phyloP scores from a whole-genome alignment of 805 yeast species.

The Jamesozyma spencerorum region DNA sequence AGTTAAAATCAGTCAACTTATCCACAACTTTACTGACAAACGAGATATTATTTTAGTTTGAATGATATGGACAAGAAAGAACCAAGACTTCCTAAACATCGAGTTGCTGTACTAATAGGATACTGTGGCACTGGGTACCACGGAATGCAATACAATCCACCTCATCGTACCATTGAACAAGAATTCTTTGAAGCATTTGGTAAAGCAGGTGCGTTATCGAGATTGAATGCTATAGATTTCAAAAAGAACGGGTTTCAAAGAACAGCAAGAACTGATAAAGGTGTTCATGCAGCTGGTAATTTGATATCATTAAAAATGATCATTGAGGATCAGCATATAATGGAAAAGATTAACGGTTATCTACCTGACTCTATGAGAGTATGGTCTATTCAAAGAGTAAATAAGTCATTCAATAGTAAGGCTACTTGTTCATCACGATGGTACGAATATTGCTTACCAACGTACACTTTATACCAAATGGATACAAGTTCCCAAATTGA shows the following conservation, averaged over 20 bases:
- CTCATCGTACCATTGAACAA: conserved; percentile 80
- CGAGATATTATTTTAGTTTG: too few species aligned
- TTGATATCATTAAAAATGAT: conserved; percentile 77
- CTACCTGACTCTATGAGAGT: conserved; percentile 74
- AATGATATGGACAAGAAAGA: background rate
- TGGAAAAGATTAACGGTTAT: conserved; percentile 52
- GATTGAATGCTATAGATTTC: conserved; percentile 77
- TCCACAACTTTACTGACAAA: too few species aligned
- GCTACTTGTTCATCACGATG: conserved; percentile 80
- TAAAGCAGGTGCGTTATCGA: conserved; percentile 79
- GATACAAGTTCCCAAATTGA: too few species aligned
- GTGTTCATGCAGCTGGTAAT: conserved; percentile 96
- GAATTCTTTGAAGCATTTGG: conserved; percentile 76
- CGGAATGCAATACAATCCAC: conserved; percentile 92
- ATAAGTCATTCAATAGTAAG: conserved; percentile 79
- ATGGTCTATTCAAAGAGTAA: conserved; percentile 80
- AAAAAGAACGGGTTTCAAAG: conserved; percentile 81
- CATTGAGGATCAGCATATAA: conserved; percentile 56
- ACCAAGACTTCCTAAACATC: conserved; percentile 71
- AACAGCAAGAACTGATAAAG: conserved; percentile 87
- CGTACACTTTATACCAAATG: conserved; percentile 45
- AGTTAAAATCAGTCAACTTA: too few species aligned
- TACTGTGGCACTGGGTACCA: conserved; percentile 95
- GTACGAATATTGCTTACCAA: conserved; percentile 82
- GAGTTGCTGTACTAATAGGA: conserved; percentile 84